Evolutionary conservation across 257 asterid species (phyloP), one percentile per base, ranked within the genome.

Genomic region (Solanum ossicruentum): DNA sequence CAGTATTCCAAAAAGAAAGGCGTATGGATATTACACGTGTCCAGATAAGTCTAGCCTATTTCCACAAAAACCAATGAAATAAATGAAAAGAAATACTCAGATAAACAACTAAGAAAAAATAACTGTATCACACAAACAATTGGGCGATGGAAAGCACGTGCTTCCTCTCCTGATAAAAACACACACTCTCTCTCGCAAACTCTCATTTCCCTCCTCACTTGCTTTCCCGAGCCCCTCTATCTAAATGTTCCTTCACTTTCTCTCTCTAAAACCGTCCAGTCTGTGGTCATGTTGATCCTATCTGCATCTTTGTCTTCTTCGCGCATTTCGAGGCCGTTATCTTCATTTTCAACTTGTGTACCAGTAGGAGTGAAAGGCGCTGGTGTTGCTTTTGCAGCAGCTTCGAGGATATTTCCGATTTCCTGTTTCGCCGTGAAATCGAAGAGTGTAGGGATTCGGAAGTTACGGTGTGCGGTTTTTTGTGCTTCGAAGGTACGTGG

Each of bases 401-500:
- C 75, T 67, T 67, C 75, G 12, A 12, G 45, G 20, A 36, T 61
- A 54, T 43, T 78, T 65, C 15, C 20, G 84, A 12, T 54, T 65
- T 82, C 78, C 20, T 36, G 61, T 3, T 21, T 71, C 7, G 66
- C 11, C 17, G 78, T 85, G 52, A 70, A 86, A 55, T 79, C 85
- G 78, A 72, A 63, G 47, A 18, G 57, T 77, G 85, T 47, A 45
- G 85, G 88, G 82, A 85, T 43, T 4, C 45, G 83, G 86, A 79
- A 87, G 85, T 78, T 57, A 7, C 89, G 81, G 23, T 87, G 67
- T 12, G 86, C 92, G 65, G 73, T 89, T 56, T 87, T 81, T 43
- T 89, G 92, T 85, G 90, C 90, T 41, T 86, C 89, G 3, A 88
- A 86, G 85, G 91, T 85, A 67, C 82, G 92, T 57, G 88, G 89